Base-by-base conservation (phyloP, 2,329 filamentous ascomycete species). In the Penicillium sp. region DNA sequence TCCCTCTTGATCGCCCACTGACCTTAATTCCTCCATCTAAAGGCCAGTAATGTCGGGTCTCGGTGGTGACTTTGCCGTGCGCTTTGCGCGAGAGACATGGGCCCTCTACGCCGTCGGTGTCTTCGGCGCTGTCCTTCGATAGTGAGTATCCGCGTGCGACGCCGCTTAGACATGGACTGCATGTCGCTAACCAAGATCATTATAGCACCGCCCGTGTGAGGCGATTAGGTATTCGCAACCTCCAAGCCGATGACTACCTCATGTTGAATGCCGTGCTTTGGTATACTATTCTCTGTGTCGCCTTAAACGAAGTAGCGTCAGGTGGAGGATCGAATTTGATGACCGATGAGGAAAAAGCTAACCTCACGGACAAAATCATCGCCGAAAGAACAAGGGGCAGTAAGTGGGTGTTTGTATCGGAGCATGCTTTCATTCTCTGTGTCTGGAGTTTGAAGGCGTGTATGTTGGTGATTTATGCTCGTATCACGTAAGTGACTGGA, bases 381-480 rank as follows among this genome's bases (percentile, higher is more conserved):
- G 64, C 61, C 3, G 72, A 77, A 31, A 75, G 83, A 49, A 68
- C 75, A 0, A 73, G 69, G 37, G 86, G 85, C 11, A 86, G 83
- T 46, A 88, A 88, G 76, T 81, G 85, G 75, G 85, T 87, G 1
- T 76, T 87, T 37, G 80, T 86, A 9, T 82, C 84, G 3, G 85
- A 88, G 62, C 78, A 87, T 70, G 80, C 82, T 65, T 88, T 89
- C 75, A 75, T 87, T 19, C 75, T 85, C n/a, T 69, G 72, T 4
- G 68, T 77, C 31, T 85, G 82, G 81, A 68, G 77, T 16, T 74
- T 82, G 61, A 85, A 85, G 61, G 72, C 77, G 25, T 83, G 81
- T 64, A 77, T 85, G 67, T 69, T 84, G 62, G 72, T 82, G 39
- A 81, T 85, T 65, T 83, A 83, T 67, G 70, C 73, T 31, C 78